Conservation (phyloP, 148 eudicot genomes). For the Fallopia convolvulus region DNA sequence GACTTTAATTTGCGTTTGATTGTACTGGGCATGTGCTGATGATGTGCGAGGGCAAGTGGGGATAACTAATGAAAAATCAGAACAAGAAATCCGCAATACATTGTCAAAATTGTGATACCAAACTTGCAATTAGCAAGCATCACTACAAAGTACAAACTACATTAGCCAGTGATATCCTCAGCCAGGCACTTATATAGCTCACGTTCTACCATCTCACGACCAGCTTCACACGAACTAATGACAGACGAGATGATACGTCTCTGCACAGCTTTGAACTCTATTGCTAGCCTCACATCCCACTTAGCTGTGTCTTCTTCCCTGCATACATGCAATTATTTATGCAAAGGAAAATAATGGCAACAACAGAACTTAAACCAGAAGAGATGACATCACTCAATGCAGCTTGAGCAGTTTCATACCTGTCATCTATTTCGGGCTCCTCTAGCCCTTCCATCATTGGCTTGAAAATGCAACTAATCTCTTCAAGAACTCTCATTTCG, state of each 20-base stretch:
- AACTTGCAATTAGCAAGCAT: neutral
- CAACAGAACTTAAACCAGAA: too few species aligned
- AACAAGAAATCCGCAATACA: neutral
- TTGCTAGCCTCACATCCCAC: constrained; percentile 84
- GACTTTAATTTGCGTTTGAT: too few species aligned
- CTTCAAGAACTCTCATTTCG: constrained; percentile 50
- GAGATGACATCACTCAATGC: too few species aligned
- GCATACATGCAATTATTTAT: neutral
- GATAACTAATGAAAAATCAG: too few species aligned
- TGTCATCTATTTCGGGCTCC: constrained; percentile 37
- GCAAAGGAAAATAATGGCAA: neutral
- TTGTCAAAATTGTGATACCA: neutral
- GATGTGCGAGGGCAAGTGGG: too few species aligned
- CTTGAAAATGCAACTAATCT: constrained; percentile 40
- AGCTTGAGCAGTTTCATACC: constrained; percentile 31
- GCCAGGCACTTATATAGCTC: constrained; percentile 29
- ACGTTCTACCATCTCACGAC: constrained; percentile 33
- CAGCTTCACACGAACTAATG: constrained; percentile 41
- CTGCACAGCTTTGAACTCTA: constrained; percentile 50
- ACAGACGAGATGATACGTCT: constrained; percentile 57
- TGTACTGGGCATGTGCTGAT: too few species aligned
- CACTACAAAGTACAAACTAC: neutral
- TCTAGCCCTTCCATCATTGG: constrained; percentile 50
- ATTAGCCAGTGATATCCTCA: constrained; percentile 23
- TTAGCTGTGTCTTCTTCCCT: constrained; percentile 23